Evolutionary conservation across 257 asterid species (phyloP).

Genomic region (Solanum rostratum): DNA sequence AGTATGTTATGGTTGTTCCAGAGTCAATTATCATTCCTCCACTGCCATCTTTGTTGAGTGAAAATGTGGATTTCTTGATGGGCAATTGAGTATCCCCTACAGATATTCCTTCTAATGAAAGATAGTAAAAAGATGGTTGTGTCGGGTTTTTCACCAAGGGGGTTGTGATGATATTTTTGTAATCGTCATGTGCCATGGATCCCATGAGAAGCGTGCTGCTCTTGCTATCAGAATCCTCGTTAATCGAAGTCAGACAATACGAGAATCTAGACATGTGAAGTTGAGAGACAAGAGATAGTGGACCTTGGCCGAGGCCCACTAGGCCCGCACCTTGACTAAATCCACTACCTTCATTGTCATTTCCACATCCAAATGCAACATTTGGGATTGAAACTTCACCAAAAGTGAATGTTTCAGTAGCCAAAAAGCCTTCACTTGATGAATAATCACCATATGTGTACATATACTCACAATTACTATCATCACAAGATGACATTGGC

Average conservation of each 20-base stretch:
- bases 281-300: conserved; percentile 66
- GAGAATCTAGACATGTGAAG: conserved; percentile 70
- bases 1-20: conserved; percentile 73
- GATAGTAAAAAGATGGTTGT: conserved; percentile 71
- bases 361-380: conserved; percentile 77
- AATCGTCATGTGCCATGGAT: conserved; percentile 1
- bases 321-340: conserved; percentile 75
- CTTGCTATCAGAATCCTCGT: conserved; percentile 24
- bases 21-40: conserved; percentile 92
- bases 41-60: conserved; percentile 44
- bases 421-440: conserved; percentile 59
- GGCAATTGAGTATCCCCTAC: conserved; percentile 51
- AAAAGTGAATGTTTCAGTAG: conserved; percentile 50
- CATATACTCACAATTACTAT: conserved; percentile 37
- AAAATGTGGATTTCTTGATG: conserved; percentile 34
- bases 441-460: conserved; percentile 78
- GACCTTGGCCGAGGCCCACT: conserved; percentile 79
- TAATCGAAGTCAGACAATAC: conserved; percentile 65
- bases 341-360: conserved; percentile 55
- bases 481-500: conserved; percentile 35
- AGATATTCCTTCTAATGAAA: conserved; percentile 62
- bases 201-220: conserved; percentile 60
- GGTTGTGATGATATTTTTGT: conserved; percentile 18
- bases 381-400: conserved; percentile 29
- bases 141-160: conserved; percentile 44